Base-by-base conservation (phyloP, 2,329 filamentous ascomycete species). In the Cercospora janseana region DNA sequence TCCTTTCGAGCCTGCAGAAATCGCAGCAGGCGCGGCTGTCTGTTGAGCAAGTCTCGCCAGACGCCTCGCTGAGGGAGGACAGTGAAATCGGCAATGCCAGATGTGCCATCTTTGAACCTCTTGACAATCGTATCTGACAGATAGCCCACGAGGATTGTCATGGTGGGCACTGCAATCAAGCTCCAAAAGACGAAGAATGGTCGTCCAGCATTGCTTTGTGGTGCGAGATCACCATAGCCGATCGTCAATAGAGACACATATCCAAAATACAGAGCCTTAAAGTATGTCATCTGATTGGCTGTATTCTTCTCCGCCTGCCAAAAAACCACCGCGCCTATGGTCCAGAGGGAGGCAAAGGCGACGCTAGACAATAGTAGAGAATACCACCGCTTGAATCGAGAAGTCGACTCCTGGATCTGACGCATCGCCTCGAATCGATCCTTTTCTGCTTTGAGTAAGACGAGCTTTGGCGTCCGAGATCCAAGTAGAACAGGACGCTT, bases 131-230 rank as follows among this genome's bases (percentile, higher is more conserved):
- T 96, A 62, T 94, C 86, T 18, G 87, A 87, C 52, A 93, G 86
- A 58, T 91, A 87, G 8, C 83, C 86, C 56, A 94, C 87, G 9
- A 96, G 78, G 13, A 95, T 84, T 0, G 91, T 95, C 79, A 91
- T 91, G 2, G 87, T 91, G 0, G 91, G 91, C 3, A 95, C 77
- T 0, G 90, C 89, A 20, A 95, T 78, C 1, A 96, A 68, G 10
- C 85, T 88, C 91, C 91, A 96, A 49, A 95, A 84, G n/a, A 96
- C 87, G 62, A 95, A 96, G 66, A 95, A 95, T 0, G 87, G 82
- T 47, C 87, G 84, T 1, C 87, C 88, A 0, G 83, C 79, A 56
- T 90, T 91, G 2, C 85, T 87, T n/a, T 82, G 74, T 0, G 89
- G 89, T 1, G 83, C 82, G 4, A 85, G 69, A 58, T 95, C 89